Evolutionary conservation across 345 rosid species (phyloP).

Genomic region (Syzygium aqueum): DNA sequence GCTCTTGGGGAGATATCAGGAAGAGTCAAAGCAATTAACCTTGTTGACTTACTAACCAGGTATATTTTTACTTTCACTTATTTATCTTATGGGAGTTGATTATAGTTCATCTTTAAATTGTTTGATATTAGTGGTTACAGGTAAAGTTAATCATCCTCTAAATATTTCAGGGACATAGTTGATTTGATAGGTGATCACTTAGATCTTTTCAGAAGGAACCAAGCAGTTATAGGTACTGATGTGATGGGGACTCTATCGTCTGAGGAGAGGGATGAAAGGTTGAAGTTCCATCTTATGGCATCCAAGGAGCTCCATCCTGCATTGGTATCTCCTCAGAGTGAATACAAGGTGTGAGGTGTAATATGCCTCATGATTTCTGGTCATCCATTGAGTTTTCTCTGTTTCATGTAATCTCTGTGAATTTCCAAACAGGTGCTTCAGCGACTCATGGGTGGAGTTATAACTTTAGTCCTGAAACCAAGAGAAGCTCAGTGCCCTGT

Average conservation of each 20-base stretch:
- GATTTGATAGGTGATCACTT: slow-evolving; percentile 88
- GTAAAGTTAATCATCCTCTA: background rate
- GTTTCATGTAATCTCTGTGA: background rate
- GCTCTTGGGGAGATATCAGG: slow-evolving; percentile 82
- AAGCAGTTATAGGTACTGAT: slow-evolving; percentile 76
- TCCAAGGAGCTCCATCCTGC: slow-evolving; percentile 97
- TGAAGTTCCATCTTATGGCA: slow-evolving; percentile 77
- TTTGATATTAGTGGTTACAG: background rate
- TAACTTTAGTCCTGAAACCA: slow-evolving; percentile 71
- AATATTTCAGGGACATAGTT: slow-evolving; percentile 77
- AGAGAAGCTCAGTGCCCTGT: slow-evolving; percentile 93
- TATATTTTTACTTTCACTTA: slow-evolving; percentile 1
- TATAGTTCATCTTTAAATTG: background rate
- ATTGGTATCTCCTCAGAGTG: slow-evolving; percentile 78
- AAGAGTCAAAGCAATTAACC: slow-evolving; percentile 75
- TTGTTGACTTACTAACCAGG: slow-evolving; percentile 86
- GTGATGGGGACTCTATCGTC: slow-evolving; percentile 84
- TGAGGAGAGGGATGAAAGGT: slow-evolving; percentile 88
- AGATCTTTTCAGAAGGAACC: slow-evolving; percentile 89
- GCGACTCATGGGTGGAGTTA: slow-evolving; percentile 70
- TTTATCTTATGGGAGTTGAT: background rate
- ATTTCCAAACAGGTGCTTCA: slow-evolving; percentile 59
- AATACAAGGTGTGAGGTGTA: slow-evolving; percentile 87
- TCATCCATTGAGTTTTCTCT: background rate
- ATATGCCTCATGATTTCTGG: slow-evolving; percentile 5